Conservation (phyloP, 2,329 filamentous ascomycete species). For the Clonostachys solani region DNA sequence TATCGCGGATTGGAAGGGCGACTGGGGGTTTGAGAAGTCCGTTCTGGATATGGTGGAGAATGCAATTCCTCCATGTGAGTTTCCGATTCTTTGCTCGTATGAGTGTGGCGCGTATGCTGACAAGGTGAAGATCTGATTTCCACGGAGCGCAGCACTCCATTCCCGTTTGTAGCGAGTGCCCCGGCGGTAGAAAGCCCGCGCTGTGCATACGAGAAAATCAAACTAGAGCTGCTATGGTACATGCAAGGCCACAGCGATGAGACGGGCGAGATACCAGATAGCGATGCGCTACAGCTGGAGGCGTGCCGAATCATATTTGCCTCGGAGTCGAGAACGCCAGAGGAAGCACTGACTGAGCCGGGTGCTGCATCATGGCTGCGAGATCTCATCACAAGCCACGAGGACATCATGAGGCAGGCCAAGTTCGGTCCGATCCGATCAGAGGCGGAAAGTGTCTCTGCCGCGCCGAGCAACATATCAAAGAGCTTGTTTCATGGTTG, state of each 20-base stretch:
- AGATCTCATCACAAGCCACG: constrained; percentile 50
- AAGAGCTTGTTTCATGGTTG: constrained; percentile 52
- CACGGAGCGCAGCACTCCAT: constrained; percentile 52
- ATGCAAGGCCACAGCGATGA: constrained; percentile 36
- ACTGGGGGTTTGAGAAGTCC: constrained; percentile 14
- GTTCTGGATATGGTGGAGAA: constrained; percentile 12
- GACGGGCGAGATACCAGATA: constrained; percentile 33
- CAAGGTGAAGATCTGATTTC: constrained; percentile 52
- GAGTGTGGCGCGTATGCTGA: too few relatives aligned
- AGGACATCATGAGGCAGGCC: constrained; percentile 34
- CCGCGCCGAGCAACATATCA: constrained; percentile 49
- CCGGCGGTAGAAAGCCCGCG: constrained; percentile 39
- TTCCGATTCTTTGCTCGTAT: too few relatives aligned
- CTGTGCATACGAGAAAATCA: constrained; percentile 59
- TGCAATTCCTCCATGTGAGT: constrained; percentile 12
- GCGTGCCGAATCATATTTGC: constrained; percentile 56
- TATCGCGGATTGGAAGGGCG: constrained; percentile 19
- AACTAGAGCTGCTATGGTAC: constrained; percentile 52
- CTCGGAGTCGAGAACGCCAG: constrained; percentile 3
- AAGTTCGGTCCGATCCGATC: constrained; percentile 42
- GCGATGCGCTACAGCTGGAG: constrained; percentile 50
- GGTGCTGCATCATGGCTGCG: constrained; percentile 48
- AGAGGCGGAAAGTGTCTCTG: constrained; percentile 39
- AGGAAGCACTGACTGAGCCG: constrained; percentile 41
- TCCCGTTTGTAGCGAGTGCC: constrained; percentile 46